Evolutionary conservation across 345 rosid species (phyloP).

Genomic region (Lumnitzera littorea): DNA sequence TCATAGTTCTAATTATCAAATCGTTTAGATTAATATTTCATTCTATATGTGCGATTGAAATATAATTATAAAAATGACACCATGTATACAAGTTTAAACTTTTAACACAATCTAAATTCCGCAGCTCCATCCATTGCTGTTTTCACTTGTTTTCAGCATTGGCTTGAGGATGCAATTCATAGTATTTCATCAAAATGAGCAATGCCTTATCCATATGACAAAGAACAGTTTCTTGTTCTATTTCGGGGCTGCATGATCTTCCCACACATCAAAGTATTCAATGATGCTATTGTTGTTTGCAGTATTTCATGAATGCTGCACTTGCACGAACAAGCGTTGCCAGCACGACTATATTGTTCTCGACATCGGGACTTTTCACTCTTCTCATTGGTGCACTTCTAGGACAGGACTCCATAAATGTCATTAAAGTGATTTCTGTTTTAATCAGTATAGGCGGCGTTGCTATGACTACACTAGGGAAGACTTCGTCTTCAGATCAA

Average conservation of each 20-base stretch:
- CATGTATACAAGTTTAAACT: too few species aligned
- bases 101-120: too few species aligned
- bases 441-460: slow-evolving; percentile 39
- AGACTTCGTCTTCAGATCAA: slow-evolving; percentile 25
- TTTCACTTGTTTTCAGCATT: too few species aligned
- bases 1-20: too few species aligned
- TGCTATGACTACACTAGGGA: slow-evolving; percentile 37
- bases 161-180: too few species aligned
- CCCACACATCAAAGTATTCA: background rate
- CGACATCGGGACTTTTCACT: slow-evolving; percentile 46
- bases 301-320: slow-evolving; percentile 44
- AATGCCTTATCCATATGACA: too few species aligned
- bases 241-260: background rate
- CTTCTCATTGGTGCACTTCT: slow-evolving; percentile 36
- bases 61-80: too few species aligned
- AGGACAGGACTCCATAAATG: slow-evolving; percentile 33
- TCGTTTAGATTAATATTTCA: too few species aligned
- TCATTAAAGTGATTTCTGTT: slow-evolving; percentile 31
- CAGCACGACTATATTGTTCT: slow-evolving; percentile 27
- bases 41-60: too few species aligned
- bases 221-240: background rate
- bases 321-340: slow-evolving; percentile 39
- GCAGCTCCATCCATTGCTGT: too few species aligned
- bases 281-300: slow-evolving; percentile 4
- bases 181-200: too few species aligned